phyloP scores from a whole-genome alignment of 371 early-diverging fungal genomes.

The Syncephalis fuscata region DNA sequence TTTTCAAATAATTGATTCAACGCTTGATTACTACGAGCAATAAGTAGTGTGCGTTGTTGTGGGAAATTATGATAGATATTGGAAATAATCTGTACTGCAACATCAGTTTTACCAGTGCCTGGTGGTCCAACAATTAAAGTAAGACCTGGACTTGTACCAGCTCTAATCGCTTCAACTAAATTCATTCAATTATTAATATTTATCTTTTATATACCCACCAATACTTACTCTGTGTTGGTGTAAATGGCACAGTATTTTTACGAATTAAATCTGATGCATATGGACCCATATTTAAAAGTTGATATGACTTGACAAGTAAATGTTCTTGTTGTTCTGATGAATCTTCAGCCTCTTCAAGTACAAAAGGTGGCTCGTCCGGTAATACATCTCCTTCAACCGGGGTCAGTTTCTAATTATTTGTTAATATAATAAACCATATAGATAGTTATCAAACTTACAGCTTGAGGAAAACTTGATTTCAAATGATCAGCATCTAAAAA shows the following conservation, averaged over 20 bases:
- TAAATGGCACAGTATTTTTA: slow-evolving; percentile 62
- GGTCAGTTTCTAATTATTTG: not conserved
- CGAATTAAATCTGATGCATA: slow-evolving; percentile 45
- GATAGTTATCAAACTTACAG: slow-evolving; percentile 7
- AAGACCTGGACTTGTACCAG: slow-evolving; percentile 70
- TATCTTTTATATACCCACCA: not conserved
- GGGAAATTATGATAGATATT: slow-evolving; percentile 85
- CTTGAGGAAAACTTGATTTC: slow-evolving; percentile 39
- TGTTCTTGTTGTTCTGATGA: slow-evolving; percentile 14
- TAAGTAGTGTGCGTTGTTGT: slow-evolving; percentile 69
- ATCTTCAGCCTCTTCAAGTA: slow-evolving; percentile 27
- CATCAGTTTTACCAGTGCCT: slow-evolving; percentile 93
- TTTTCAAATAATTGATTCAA: slow-evolving; percentile 92
- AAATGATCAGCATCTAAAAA: slow-evolving; percentile 72
- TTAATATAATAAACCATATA: no score
- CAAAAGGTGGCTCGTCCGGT: slow-evolving; percentile 31
- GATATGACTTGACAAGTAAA: slow-evolving; percentile 36
- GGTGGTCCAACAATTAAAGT: slow-evolving; percentile 92
- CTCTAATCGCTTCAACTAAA: slow-evolving; percentile 58
- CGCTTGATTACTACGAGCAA: slow-evolving; percentile 92
- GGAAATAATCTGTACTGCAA: slow-evolving; percentile 87
- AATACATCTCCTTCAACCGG: slow-evolving; percentile 2
- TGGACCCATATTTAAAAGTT: slow-evolving; percentile 48
- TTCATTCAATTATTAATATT: not conserved
- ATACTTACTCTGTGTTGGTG: slow-evolving; percentile 50